Evolutionary conservation across 1,139 yeast genomes (phyloP).

Genomic region (Pichia sp.): DNA sequence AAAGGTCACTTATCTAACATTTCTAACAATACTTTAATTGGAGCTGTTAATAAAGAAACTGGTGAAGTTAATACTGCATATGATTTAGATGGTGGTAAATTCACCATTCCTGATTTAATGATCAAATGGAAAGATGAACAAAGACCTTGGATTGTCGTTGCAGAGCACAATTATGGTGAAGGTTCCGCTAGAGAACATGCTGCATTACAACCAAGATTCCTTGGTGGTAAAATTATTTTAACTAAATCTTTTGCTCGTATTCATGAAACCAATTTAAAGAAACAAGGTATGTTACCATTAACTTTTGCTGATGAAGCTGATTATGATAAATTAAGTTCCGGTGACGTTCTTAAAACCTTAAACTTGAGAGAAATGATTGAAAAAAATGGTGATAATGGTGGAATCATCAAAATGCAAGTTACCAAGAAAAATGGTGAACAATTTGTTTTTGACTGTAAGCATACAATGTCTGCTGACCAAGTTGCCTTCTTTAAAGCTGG

Average conservation of each 20-base stretch:
- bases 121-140: slow-evolving; percentile 83
- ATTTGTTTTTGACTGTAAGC: slow-evolving; percentile 71
- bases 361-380: slow-evolving; percentile 74
- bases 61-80: slow-evolving; percentile 91
- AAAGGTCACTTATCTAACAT: slow-evolving; percentile 97
- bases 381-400: slow-evolving; percentile 84
- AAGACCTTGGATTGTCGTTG: slow-evolving; percentile 91
- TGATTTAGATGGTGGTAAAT: slow-evolving; percentile 74
- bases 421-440: slow-evolving; percentile 70
- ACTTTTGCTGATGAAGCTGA: slow-evolving; percentile 86
- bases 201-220: slow-evolving; percentile 88
- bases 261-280: slow-evolving; percentile 84
- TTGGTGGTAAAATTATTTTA: slow-evolving; percentile 83
- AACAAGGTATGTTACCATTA: slow-evolving; percentile 94
- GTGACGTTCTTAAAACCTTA: slow-evolving; percentile 74
- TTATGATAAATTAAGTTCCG: slow-evolving; percentile 71
- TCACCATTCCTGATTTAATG: slow-evolving; percentile 94
- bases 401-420: slow-evolving; percentile 61
- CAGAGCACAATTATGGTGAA: slow-evolving; percentile 97
- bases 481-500: slow-evolving; percentile 95
- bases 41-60: slow-evolving; percentile 94
- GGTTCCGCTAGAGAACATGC: slow-evolving; percentile 99
- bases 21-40: slow-evolving; percentile 89
- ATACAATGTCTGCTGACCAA: slow-evolving; percentile 96
- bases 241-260: slow-evolving; percentile 97